Conservation (phyloP, 768 basidiomycete species). For the Podaxis pistillaris region DNA sequence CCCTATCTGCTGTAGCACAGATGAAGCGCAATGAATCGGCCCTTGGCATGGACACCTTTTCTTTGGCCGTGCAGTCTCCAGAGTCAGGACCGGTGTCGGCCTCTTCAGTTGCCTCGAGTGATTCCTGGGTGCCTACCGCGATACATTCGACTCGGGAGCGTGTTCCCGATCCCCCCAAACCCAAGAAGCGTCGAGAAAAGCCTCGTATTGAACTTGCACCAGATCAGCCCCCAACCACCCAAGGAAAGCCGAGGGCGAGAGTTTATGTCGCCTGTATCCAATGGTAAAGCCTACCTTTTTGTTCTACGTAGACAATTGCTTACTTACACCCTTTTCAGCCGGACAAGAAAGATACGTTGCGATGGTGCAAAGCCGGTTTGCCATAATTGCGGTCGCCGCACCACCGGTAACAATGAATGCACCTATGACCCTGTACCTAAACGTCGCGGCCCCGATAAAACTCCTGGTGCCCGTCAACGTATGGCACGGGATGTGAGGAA, state of each 20-base stretch:
- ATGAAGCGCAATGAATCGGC: constrained; percentile 13
- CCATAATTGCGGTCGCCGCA: constrained; percentile 65
- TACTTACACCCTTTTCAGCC: constrained; percentile 39
- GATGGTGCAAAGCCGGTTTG: constrained; percentile 79
- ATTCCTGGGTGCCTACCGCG: neutral
- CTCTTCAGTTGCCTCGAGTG: constrained; percentile 6
- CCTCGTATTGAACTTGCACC: constrained; percentile 66
- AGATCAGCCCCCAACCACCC: constrained; percentile 77
- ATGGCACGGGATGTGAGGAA: constrained; percentile 39
- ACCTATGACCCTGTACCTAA: constrained; percentile 71
- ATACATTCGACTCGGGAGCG: neutral
- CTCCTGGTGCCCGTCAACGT: constrained; percentile 77
- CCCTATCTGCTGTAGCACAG: constrained; percentile 3
- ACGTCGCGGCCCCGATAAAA: constrained; percentile 78
- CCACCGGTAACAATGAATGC: constrained; percentile 47
- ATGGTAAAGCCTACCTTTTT: constrained; percentile 46
- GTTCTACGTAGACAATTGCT: constrained; percentile 10
- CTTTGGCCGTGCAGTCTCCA: neutral
- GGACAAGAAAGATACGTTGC: constrained; percentile 77
- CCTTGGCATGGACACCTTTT: constrained; percentile 9
- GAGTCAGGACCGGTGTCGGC: neutral
- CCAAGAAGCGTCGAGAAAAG: constrained; percentile 53
- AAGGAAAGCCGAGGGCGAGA: constrained; percentile 72
- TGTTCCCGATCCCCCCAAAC: constrained; percentile 18
- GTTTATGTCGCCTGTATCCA: constrained; percentile 81